These are phyloP conservation scores for Stemphylium vesicarium DNA, from an alignment of 2,329 filamentous ascomycete species.

Conservation along the genomic window DNA sequence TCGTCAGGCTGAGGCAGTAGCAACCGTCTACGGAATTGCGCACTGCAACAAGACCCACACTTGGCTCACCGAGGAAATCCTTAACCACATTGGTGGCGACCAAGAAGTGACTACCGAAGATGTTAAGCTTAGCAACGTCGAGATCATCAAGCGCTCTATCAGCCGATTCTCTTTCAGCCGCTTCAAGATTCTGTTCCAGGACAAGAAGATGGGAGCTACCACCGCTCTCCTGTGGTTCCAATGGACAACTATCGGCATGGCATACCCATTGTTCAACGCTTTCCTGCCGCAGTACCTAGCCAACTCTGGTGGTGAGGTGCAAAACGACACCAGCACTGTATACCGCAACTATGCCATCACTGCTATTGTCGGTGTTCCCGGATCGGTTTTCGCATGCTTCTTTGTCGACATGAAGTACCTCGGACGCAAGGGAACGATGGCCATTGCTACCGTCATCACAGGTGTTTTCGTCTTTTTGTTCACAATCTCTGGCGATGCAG, in stretches of 20 bases:
- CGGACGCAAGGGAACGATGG: slow-evolving; percentile 76
- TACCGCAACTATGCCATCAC: slow-evolving; percentile 88
- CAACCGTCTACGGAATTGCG: slow-evolving; percentile 79
- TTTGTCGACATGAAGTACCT: slow-evolving; percentile 74
- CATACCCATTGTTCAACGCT: slow-evolving; percentile 86
- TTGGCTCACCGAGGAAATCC: slow-evolving; percentile 70
- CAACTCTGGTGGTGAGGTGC: slow-evolving; percentile 54
- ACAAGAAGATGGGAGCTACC: slow-evolving; percentile 55
- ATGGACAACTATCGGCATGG: slow-evolving; percentile 85
- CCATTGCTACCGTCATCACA: slow-evolving; percentile 69
- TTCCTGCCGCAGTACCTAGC: slow-evolving; percentile 88
- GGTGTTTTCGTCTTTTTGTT: slow-evolving; percentile 74
- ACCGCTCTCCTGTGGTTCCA: slow-evolving; percentile 72
- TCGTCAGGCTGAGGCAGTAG: slow-evolving; percentile 78
- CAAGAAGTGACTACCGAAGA: slow-evolving; percentile 49
- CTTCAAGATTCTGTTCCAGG: slow-evolving; percentile 67
- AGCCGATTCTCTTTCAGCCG: slow-evolving; percentile 71
- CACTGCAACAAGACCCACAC: slow-evolving; percentile 64
- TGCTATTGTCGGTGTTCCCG: slow-evolving; percentile 76
- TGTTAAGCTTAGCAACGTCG: slow-evolving; percentile 48
- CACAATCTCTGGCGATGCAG: slow-evolving; percentile 62
- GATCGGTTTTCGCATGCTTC: slow-evolving; percentile 75
- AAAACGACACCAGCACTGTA: slow-evolving; percentile 47
- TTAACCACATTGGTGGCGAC: slow-evolving; percentile 60
- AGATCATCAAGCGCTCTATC: slow-evolving; percentile 66